Conservation (phyloP, 768 basidiomycete genomes). For the Leucosporidium creatinivorum region DNA sequence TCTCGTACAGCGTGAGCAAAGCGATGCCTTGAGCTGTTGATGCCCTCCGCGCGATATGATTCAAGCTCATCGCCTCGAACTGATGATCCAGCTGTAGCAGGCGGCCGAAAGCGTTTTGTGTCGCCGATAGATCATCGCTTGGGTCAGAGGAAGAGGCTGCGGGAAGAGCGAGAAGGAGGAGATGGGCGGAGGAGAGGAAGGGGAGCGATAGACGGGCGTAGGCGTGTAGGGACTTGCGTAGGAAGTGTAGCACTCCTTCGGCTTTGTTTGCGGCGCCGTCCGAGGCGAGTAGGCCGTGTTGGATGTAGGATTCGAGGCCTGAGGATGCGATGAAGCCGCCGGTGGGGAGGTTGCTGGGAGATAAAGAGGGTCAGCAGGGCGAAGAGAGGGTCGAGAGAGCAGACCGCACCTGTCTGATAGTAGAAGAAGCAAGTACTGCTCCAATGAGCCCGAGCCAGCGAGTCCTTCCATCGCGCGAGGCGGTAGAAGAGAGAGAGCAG, state of each 20-base stretch:
- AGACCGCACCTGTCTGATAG: slow-evolving; percentile 43
- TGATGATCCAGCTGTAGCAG: slow-evolving; percentile 61
- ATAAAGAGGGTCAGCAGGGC: too few relatives aligned
- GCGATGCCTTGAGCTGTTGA: slow-evolving; percentile 89
- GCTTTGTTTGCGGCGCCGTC: background rate
- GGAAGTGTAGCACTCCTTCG: slow-evolving; percentile 48
- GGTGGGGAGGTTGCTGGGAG: slow-evolving; percentile 91
- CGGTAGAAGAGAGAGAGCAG: too few relatives aligned
- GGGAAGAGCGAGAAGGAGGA: background rate
- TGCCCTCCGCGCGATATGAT: slow-evolving; percentile 78
- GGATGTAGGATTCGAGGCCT: slow-evolving; percentile 80
- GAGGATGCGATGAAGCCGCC: slow-evolving; percentile 93
- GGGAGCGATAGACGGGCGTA: slow-evolving; percentile 70
- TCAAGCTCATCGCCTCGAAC: slow-evolving; percentile 79
- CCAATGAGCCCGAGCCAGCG: slow-evolving; percentile 32
- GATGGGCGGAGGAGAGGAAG: slow-evolving; percentile 63
- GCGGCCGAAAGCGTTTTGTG: slow-evolving; percentile 41
- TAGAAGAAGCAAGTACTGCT: slow-evolving; percentile 66
- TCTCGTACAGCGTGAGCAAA: slow-evolving; percentile 76
- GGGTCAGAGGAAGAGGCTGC: background rate
- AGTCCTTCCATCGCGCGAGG: too few relatives aligned
- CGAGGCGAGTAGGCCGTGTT: slow-evolving; percentile 63
- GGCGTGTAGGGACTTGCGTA: slow-evolving; percentile 64
- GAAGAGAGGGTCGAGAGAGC: background rate
- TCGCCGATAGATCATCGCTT: background rate